A percentile compares a stretch with the other conserved stretches of the same genome.
phyloP scores from a whole-genome alignment of 371 early-diverging fungal species.

The Mortierella sp. region DNA sequence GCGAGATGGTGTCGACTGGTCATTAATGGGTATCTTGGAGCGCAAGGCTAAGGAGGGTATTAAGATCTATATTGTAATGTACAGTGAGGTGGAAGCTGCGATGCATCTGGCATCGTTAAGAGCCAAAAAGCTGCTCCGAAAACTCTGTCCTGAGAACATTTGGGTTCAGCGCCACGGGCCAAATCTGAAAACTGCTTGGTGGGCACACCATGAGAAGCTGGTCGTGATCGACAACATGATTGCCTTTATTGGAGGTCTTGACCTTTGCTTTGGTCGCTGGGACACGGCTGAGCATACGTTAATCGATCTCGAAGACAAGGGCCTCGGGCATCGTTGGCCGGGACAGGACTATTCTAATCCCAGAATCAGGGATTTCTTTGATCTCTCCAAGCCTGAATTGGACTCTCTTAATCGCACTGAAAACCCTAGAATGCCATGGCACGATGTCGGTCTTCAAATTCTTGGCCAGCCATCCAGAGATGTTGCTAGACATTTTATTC shows the following conservation, averaged over 20 bases:
- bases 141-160: slow-evolving; percentile 42
- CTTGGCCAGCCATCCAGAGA: slow-evolving; percentile 78
- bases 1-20: slow-evolving; percentile 37
- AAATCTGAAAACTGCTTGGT: slow-evolving; percentile 55
- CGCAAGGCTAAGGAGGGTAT: slow-evolving; percentile 90
- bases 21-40: slow-evolving; percentile 32
- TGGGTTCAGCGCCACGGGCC: slow-evolving; percentile 56
- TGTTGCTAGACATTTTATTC: slow-evolving; percentile 89
- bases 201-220: slow-evolving; percentile 73
- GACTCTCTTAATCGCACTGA: slow-evolving; percentile 38
- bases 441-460: slow-evolving; percentile 82
- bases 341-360: slow-evolving; percentile 96
- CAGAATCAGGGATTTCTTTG: slow-evolving; percentile 87
- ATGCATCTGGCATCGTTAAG: slow-evolving; percentile 47
- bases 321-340: slow-evolving; percentile 67
- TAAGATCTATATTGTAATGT: slow-evolving; percentile 89
- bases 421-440: slow-evolving; percentile 95
- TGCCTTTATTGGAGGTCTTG: slow-evolving; percentile 94
- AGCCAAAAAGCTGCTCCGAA: slow-evolving; percentile 48
- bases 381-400: slow-evolving; percentile 40
- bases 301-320: slow-evolving; percentile 71
- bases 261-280: slow-evolving; percentile 93
- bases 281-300: slow-evolving; percentile 86
- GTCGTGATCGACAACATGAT: slow-evolving; percentile 86
- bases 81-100: slow-evolving; percentile 78